Evolutionary conservation across 2,329 filamentous ascomycete genomes (phyloP).

Genomic region (Microascus cirrosus): DNA sequence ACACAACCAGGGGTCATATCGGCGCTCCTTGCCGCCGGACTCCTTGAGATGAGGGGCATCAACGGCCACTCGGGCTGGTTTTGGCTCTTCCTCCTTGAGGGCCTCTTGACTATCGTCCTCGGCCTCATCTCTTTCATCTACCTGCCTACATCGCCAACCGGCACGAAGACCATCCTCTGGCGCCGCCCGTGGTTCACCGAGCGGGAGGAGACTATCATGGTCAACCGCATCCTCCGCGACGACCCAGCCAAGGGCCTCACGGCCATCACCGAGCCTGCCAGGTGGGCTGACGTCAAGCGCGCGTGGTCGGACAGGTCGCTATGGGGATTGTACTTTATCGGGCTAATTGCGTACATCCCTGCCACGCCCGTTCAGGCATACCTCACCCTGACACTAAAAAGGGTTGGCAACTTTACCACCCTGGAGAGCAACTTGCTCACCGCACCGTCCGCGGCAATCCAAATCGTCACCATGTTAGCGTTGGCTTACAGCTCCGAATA

Average conservation of each 20-base stretch:
- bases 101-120: constrained; percentile 54
- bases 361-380: constrained; percentile 29
- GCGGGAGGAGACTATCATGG: constrained; percentile 48
- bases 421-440: constrained; percentile 53
- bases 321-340: constrained; percentile 41
- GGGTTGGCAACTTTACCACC: constrained; percentile 41
- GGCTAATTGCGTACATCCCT: constrained; percentile 33
- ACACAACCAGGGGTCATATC: neutral
- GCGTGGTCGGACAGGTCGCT: constrained; percentile 39
- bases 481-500: constrained; percentile 43
- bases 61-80: constrained; percentile 41
- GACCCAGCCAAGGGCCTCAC: constrained; percentile 47
- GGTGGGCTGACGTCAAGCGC: constrained; percentile 20
- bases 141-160: constrained; percentile 52
- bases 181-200: constrained; percentile 50
- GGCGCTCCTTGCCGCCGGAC: constrained; percentile 57
- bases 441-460: constrained; percentile 44
- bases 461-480: constrained; percentile 43
- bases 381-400: constrained; percentile 35
- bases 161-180: constrained; percentile 50
- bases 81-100: constrained; percentile 57
- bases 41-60: constrained; percentile 52
- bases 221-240: constrained; percentile 48
- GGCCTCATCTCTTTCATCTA: constrained; percentile 54
- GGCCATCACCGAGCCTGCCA: constrained; percentile 47